phyloP scores from a whole-genome alignment of 495 filamentous ascomycete genomes.

The Penicillium samsonianum region DNA sequence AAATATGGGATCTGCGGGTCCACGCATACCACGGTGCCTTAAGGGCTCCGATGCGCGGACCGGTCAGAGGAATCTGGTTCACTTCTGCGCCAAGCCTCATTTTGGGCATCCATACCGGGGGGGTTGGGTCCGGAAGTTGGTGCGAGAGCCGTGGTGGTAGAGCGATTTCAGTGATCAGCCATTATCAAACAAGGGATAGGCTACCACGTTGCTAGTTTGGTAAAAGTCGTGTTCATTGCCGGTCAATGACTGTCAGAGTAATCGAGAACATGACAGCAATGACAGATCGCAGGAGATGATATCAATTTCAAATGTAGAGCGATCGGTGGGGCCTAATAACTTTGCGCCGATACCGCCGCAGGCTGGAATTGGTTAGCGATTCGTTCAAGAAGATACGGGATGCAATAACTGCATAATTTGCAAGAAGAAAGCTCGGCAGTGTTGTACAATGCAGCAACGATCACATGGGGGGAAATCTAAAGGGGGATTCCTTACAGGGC shows the following conservation, averaged over 20 bases:
- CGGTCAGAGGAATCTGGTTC: constrained; percentile 8
- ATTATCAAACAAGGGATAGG: background rate
- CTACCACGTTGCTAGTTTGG: background rate
- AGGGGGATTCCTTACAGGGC: constrained; percentile 67
- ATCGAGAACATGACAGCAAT: constrained; percentile 22
- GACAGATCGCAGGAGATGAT: constrained; percentile 20
- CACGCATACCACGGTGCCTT: background rate
- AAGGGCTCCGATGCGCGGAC: constrained; percentile 1
- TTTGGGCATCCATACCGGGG: constrained; percentile 11
- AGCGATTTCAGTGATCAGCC: background rate
- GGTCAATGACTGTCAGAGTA: constrained; percentile 5
- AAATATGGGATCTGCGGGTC: background rate
- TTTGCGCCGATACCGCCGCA: constrained; percentile 51
- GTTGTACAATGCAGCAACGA: constrained; percentile 26
- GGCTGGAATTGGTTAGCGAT: constrained; percentile 39
- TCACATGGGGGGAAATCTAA: constrained; percentile 34
- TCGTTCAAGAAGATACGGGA: background rate
- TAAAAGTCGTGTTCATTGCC: constrained; percentile 14
- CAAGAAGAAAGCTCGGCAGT: constrained; percentile 24
- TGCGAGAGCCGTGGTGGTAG: constrained; percentile 6
- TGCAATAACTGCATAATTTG: background rate
- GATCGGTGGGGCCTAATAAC: constrained; percentile 37
- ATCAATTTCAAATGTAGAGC: constrained; percentile 26
- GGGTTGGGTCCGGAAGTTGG: constrained; percentile 5
- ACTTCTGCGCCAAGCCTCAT: background rate